A percentile compares a stretch with the other conserved stretches of the same genome.
Evolutionary conservation across 305 asterid species (phyloP).

Genomic region (Fraxinus albicans): DNA sequence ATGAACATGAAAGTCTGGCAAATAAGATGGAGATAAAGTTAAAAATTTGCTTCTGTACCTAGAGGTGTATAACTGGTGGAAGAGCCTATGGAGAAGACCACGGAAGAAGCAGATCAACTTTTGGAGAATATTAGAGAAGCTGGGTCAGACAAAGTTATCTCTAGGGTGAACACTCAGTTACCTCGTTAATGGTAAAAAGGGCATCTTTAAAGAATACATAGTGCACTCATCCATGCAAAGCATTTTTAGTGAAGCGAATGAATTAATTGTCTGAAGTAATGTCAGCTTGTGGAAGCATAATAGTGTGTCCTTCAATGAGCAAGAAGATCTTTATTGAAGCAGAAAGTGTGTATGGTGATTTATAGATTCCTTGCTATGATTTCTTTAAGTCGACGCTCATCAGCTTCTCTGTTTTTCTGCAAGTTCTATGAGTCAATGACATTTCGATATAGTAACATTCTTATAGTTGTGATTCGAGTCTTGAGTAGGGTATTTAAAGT

Average conservation of each 20-base stretch:
- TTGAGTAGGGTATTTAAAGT: neutral
- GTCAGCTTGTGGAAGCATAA: neutral
- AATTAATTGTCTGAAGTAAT: neutral
- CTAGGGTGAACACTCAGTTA: neutral
- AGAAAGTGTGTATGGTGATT: neutral
- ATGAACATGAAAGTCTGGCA: neutral
- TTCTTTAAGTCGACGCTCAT: neutral
- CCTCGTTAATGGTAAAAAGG: neutral
- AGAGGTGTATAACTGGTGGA: neutral
- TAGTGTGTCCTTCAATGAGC: neutral
- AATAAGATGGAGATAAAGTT: neutral
- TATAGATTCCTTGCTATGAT: conserved; percentile 8
- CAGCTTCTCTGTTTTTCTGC: neutral
- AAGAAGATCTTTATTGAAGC: neutral
- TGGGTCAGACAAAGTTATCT: neutral
- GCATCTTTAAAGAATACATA: neutral
- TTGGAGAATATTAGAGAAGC: neutral
- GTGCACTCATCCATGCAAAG: neutral
- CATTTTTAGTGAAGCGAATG: neutral
- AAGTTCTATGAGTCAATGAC: neutral
- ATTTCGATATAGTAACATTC: neutral
- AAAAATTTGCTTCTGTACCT: neutral
- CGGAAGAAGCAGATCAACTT: neutral
- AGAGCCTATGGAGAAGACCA: neutral
- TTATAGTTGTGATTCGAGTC: neutral